Conservation (phyloP, 495 filamentous ascomycete species). For the Penicillium angulare region DNA sequence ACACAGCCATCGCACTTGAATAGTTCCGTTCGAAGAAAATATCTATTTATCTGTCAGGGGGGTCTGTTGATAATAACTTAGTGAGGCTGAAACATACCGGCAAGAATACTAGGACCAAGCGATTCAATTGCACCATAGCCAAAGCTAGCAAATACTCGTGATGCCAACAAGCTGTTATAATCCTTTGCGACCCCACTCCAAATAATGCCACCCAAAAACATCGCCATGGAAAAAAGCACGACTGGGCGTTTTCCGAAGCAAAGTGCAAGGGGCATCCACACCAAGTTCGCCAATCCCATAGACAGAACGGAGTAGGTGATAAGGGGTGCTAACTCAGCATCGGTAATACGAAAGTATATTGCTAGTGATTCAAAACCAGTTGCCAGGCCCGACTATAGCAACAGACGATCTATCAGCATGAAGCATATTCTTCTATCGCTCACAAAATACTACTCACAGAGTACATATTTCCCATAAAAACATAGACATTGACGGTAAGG, state of each 20-base stretch:
- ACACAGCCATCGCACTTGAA: conserved; percentile 39
- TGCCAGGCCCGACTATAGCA: conserved; percentile 30
- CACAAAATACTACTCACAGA: conserved; percentile 12
- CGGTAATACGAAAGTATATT: conserved; percentile 24
- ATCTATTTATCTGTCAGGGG: conserved; percentile 16
- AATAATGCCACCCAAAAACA: conserved; percentile 37
- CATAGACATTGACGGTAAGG: conserved; percentile 34
- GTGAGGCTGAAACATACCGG: conserved; percentile 17
- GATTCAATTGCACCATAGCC: conserved; percentile 36
- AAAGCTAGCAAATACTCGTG: conserved; percentile 34
- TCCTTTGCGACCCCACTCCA: conserved; percentile 31
- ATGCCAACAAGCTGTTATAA: conserved; percentile 27
- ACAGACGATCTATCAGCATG: not conserved
- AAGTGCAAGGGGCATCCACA: conserved; percentile 52
- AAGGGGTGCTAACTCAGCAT: conserved; percentile 23
- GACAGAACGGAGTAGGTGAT: conserved; percentile 36
- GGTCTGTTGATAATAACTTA: not conserved
- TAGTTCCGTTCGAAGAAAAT: conserved; percentile 40
- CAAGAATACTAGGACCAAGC: conserved; percentile 38
- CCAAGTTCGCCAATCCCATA: conserved; percentile 39
- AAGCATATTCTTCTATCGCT: not conserved
- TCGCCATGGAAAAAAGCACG: conserved; percentile 40
- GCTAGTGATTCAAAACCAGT: conserved; percentile 37
- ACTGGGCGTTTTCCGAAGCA: conserved; percentile 47
- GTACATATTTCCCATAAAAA: conserved; percentile 43